These are phyloP conservation scores for Neospora caninum DNA, from an alignment of 169 alveolate species.

Conservation along the genomic window DNA sequence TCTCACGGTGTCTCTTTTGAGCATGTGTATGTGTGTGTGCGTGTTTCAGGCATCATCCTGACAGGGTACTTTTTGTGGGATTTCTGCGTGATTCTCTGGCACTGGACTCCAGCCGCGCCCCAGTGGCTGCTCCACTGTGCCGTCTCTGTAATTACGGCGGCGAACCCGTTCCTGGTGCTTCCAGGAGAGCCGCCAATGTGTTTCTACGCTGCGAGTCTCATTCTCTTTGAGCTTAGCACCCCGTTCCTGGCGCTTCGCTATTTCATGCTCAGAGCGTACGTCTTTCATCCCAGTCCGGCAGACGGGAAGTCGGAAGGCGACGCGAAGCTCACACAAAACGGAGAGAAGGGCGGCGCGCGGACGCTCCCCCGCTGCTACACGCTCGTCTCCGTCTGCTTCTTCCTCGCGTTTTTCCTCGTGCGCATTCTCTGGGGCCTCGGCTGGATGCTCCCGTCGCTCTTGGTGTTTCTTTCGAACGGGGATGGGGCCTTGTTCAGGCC, in stretches of 20 bases:
- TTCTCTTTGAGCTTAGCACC: slow-evolving; percentile 44
- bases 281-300: background rate
- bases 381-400: background rate
- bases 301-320: background rate
- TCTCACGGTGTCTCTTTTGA: background rate
- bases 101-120: slow-evolving; percentile 9
- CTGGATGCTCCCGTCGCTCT: slow-evolving; percentile 19
- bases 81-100: background rate
- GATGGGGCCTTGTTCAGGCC: background rate
- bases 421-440: slow-evolving; percentile 35
- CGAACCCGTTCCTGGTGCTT: background rate
- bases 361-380: background rate
- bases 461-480: background rate
- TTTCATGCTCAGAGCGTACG: slow-evolving; percentile 29
- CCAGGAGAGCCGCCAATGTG: slow-evolving; percentile 32
- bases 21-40: background rate
- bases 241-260: slow-evolving; percentile 48
- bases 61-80: slow-evolving; percentile 54
- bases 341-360: background rate
- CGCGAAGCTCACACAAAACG: background rate
- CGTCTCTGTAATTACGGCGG: background rate
- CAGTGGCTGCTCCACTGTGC: slow-evolving; percentile 53
- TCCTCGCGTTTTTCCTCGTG: background rate
- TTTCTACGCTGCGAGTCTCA: slow-evolving; percentile 15
- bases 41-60: background rate